phyloP scores from a whole-genome alignment of 352 stramenopile genomes.

The Phytophthora rubi region DNA sequence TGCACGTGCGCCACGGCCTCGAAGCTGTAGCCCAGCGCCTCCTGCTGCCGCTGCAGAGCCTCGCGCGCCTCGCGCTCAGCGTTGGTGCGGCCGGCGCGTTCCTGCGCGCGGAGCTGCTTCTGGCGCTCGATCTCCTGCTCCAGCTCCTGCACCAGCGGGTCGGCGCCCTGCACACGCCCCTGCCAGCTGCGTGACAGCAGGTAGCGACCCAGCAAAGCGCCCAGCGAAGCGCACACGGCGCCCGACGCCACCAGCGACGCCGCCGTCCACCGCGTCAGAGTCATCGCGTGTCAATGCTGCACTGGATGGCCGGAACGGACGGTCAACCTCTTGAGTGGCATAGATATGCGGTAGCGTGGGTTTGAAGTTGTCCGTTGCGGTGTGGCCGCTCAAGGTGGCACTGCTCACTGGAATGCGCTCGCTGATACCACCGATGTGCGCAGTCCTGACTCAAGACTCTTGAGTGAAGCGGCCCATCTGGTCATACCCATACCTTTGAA shows the following conservation, averaged over 20 bases:
- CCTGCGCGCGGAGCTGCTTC: constrained; percentile 74
- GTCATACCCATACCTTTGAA: too few species aligned
- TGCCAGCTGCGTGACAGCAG: constrained; percentile 13
- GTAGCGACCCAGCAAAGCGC: constrained; percentile 35
- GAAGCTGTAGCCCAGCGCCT: constrained; percentile 70
- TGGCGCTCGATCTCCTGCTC: constrained; percentile 72
- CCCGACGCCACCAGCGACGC: constrained; percentile 33
- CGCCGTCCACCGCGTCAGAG: constrained; percentile 33
- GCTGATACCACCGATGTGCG: too few species aligned
- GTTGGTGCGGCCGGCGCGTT: constrained; percentile 75
- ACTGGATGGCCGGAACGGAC: constrained; percentile 17
- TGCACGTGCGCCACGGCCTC: constrained; percentile 75
- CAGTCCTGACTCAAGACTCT: too few species aligned
- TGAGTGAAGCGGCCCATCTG: too few species aligned
- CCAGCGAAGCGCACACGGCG: constrained; percentile 28
- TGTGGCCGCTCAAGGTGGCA: too few species aligned
- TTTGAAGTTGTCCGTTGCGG: too few species aligned
- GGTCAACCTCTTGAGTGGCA: too few species aligned
- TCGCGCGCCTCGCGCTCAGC: constrained; percentile 72
- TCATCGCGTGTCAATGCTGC: constrained; percentile 26
- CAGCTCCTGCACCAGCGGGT: constrained; percentile 53
- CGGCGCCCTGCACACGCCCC: constrained; percentile 18
- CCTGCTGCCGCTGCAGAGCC: constrained; percentile 68
- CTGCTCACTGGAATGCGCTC: too few species aligned
- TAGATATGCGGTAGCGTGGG: too few species aligned